Evolutionary conservation across 108 stramenopile species (phyloP).

Genomic region (Fistulifera solaris): DNA sequence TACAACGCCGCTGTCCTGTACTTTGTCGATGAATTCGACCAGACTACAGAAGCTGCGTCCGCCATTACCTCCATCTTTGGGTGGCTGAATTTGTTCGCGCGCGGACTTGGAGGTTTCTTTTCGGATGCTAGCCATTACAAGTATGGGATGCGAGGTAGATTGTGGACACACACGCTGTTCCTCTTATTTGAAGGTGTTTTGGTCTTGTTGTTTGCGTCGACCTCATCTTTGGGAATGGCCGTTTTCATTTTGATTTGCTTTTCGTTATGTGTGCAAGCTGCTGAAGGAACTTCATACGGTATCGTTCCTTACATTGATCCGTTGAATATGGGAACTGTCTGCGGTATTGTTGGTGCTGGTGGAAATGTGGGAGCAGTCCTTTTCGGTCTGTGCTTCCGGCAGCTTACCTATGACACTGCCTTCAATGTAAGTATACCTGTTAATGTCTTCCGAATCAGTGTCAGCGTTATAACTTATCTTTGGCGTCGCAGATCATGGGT

Average conservation of each 20-base stretch:
- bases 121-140: conserved; percentile 44
- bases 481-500: too few species aligned
- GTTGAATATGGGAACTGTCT: conserved; percentile 50
- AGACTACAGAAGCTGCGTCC: conserved; percentile 55
- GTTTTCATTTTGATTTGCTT: conserved; percentile 67
- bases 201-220: conserved; percentile 51
- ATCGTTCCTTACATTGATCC: conserved; percentile 78
- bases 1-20: conserved; percentile 71
- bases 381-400: conserved; percentile 54
- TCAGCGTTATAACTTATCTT: too few species aligned
- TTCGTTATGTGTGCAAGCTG: conserved; percentile 65
- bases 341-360: conserved; percentile 78
- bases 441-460: too few species aligned
- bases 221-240: conserved; percentile 33
- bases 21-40: conserved; percentile 65
- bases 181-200: conserved; percentile 58
- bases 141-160: conserved; percentile 70
- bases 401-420: conserved; percentile 25
- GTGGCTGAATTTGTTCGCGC: conserved; percentile 76
- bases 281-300: conserved; percentile 68
- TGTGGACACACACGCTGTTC: conserved; percentile 38
- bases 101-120: conserved; percentile 53
- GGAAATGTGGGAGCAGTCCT: conserved; percentile 58
- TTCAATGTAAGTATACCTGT: conserved; percentile 31
- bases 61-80: conserved; percentile 73